Evolutionary conservation across 805 yeast species (phyloP), one percentile per base, ranked within the genome.

Genomic region (Kuraishia hungarica): DNA sequence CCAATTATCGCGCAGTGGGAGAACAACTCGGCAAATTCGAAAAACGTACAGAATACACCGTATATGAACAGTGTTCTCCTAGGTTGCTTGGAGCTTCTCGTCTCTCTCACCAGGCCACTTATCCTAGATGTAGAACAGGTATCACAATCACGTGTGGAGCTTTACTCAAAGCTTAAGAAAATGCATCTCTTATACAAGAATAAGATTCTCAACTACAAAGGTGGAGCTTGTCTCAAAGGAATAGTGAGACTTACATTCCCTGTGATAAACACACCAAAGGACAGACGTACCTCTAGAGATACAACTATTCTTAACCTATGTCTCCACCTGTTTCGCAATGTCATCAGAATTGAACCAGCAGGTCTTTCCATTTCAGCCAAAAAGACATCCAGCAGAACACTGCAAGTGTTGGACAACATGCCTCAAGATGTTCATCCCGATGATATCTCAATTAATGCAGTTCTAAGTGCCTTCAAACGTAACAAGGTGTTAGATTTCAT

Each of bases 81-180:
- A 20, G 79, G 89, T 4, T 81, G 88, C 57, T 69, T 94, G 55
- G 97, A 94, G 67, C 67, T 94, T 6, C 69, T 94, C 56, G 96
- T 89, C 1, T 81, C 89, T 1, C 74, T 94, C 63, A 87, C 97
- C 0, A 87, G 96, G 89, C 98, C 98, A 0, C 66, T 87, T 5
- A 83, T 82, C 39, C 66, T 89, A n/a, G 79, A 74, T 53, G 69
- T 78, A 10, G 81, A 77, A 21, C 81, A 80, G n/a, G 77, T 85
- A 2, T 73, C 85, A 0, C 73, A 73, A 21, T 81, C 80, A 54
- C 89, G 87, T 61, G 73, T 81, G 48, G 70, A 75, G 21, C 74
- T 80, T 47, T 86, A 79, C 63, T 74, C 84, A 10, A 81, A 81
- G 53, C 72, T 92, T 52, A 82, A 82, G 59, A 82, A 80, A 57